A percentile compares a stretch with the other conserved stretches of the same genome.
Evolutionary conservation across 768 basidiomycete genomes (phyloP).

Genomic region (Thelephora aurantiotincta): DNA sequence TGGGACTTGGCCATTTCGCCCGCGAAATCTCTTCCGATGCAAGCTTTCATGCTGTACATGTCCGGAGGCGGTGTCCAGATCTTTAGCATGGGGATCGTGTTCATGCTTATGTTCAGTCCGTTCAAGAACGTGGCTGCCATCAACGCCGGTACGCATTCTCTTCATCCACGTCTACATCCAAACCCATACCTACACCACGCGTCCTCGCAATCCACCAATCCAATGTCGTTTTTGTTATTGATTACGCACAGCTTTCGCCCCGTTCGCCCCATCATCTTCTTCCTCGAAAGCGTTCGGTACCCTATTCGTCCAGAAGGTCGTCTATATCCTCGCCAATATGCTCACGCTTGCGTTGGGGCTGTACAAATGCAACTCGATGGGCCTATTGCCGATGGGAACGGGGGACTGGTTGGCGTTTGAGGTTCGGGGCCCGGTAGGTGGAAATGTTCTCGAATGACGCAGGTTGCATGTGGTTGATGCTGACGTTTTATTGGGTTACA

Average conservation of each 20-base stretch:
- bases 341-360: constrained; percentile 72
- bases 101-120: constrained; percentile 80
- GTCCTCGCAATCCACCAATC: too few species aligned
- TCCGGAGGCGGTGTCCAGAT: constrained; percentile 92
- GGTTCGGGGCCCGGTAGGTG: constrained; percentile 36
- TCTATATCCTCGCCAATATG: constrained; percentile 59
- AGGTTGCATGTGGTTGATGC: too few species aligned
- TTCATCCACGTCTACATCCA: neutral
- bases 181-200: neutral
- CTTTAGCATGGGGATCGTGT: constrained; percentile 93
- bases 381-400: constrained; percentile 77
- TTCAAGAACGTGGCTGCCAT: constrained; percentile 75
- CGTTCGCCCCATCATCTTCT: constrained; percentile 46
- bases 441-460: neutral
- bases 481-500: too few species aligned
- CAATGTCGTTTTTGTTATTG: too few species aligned
- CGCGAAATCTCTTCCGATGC: constrained; percentile 89
- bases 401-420: constrained; percentile 96
- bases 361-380: constrained; percentile 92
- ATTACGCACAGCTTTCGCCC: constrained; percentile 48
- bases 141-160: constrained; percentile 46
- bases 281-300: constrained; percentile 34
- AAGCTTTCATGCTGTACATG: constrained; percentile 98
- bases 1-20: constrained; percentile 79
- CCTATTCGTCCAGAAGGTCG: constrained; percentile 55